Evolutionary conservation across 75 land plant species (phyloP).

Genomic region (Cunninghamia lanceolata): DNA sequence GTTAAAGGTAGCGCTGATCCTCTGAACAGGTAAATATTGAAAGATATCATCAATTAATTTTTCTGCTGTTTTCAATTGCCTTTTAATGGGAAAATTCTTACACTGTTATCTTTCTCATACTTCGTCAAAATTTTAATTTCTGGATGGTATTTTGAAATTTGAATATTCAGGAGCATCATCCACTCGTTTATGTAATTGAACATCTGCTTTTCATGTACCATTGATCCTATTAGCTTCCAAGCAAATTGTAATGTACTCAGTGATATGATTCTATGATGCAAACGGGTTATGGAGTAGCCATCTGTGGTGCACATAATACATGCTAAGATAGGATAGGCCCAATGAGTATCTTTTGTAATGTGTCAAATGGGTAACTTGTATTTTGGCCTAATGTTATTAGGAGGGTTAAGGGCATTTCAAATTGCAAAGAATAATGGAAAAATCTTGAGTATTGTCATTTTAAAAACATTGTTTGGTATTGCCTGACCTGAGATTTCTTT

Average conservation of each 20-base stretch:
- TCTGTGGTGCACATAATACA: no score
- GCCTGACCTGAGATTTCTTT: no score
- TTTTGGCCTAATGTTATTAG: no score
- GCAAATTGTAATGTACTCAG: background rate
- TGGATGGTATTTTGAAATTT: background rate
- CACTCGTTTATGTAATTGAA: background rate
- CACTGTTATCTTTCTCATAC: background rate
- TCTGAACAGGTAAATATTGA: constrained; percentile 70
- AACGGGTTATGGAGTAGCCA: no score
- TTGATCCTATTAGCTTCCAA: background rate
- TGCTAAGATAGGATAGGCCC: no score
- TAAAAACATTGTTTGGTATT: no score
- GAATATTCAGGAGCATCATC: background rate
- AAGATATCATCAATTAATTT: background rate
- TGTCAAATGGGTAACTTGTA: no score
- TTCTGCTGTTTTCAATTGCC: background rate
- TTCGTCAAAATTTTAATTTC: background rate
- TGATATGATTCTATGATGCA: background rate
- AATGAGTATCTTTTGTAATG: no score
- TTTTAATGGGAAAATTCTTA: background rate
- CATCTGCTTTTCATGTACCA: background rate
- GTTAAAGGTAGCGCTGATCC: constrained; percentile 94
- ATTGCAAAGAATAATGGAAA: no score
- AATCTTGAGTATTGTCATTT: no score
- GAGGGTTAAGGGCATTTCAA: no score